Conservation (phyloP, 2,329 filamentous ascomycete species). For the Lithohypha guttulata region DNA sequence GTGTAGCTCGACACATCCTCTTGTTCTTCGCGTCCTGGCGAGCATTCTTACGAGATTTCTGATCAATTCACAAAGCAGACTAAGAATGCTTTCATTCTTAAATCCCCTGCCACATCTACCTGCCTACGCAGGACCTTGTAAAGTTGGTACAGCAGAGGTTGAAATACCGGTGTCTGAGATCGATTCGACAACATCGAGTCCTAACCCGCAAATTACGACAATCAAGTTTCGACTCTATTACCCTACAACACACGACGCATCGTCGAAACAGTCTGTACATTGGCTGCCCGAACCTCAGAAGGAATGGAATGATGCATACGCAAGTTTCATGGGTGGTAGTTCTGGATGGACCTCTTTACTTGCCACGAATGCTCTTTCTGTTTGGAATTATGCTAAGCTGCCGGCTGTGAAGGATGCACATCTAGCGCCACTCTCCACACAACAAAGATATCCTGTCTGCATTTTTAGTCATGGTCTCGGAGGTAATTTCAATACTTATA, state of each 20-base stretch:
- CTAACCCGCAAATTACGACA: conserved; percentile 53
- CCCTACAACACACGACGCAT: conserved; percentile 43
- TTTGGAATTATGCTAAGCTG: conserved; percentile 23
- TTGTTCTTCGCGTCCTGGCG: too few relatives aligned
- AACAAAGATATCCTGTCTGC: conserved; percentile 61
- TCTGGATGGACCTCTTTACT: conserved; percentile 12
- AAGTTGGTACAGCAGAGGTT: conserved; percentile 68
- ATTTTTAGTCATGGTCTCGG: conserved; percentile 80
- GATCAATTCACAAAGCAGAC: too few relatives aligned
- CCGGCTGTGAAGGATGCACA: conserved; percentile 37
- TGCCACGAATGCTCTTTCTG: conserved; percentile 17
- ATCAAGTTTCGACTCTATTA: conserved; percentile 77
- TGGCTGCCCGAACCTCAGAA: conserved; percentile 73
- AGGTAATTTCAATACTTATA: conserved; percentile 73
- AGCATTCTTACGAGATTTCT: too few relatives aligned
- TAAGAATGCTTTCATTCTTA: conserved; percentile 20
- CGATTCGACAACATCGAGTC: conserved; percentile 39
- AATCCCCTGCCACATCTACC: conserved; percentile 60
- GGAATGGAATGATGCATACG: conserved; percentile 63
- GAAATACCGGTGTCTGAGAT: conserved; percentile 58
- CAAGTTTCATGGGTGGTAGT: conserved; percentile 58
- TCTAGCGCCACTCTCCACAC: conserved; percentile 42
- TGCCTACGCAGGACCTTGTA: conserved; percentile 64
- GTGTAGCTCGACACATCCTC: too few relatives aligned
- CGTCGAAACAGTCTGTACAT: conserved; percentile 46